Percentiles rank a stretch among this genome's conserved stretches.
These are phyloP conservation scores for Globisporangium solare DNA, from an alignment of 352 stramenopile species.

Conservation along the genomic window DNA sequence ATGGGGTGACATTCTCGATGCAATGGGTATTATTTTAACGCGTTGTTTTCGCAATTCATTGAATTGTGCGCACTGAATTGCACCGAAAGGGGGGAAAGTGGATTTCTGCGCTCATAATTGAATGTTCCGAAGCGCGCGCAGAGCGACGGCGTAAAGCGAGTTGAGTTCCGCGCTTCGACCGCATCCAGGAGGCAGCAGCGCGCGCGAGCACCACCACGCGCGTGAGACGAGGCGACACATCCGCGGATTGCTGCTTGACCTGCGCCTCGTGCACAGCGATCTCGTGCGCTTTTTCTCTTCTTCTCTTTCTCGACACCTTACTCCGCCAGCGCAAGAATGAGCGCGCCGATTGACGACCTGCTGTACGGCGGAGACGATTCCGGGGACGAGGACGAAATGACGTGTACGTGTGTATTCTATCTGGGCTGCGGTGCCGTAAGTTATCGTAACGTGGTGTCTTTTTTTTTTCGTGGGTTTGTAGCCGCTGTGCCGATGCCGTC, in stretches of 20 bases:
- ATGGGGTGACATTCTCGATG: too few relatives aligned
- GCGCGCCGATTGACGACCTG: slow-evolving; percentile 79
- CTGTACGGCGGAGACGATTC: slow-evolving; percentile 81
- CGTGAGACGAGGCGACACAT: too few relatives aligned
- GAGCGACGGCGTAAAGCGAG: neutral
- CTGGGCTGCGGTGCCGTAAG: neutral
- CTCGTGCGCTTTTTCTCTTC: too few relatives aligned
- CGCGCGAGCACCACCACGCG: too few relatives aligned
- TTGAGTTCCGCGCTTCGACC: neutral
- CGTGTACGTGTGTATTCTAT: slow-evolving; percentile 28
- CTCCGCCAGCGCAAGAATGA: slow-evolving; percentile 33
- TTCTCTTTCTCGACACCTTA: neutral
- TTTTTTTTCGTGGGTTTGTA: slow-evolving; percentile 1
- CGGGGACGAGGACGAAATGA: slow-evolving; percentile 72
- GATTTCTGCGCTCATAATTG: slow-evolving; percentile 10
- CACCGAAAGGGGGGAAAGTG: neutral
- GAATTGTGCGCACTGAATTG: neutral
- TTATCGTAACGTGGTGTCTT: neutral
- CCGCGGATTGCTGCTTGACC: too few relatives aligned
- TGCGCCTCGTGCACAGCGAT: too few relatives aligned
- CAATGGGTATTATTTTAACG: too few relatives aligned
- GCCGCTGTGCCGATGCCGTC: slow-evolving; percentile 26
- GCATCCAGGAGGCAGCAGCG: neutral
- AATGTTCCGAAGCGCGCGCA: slow-evolving; percentile 6
- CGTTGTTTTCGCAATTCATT: neutral